Evolutionary conservation across 495 filamentous ascomycete genomes (phyloP).

Genomic region (Mytilinidion resinicola): DNA sequence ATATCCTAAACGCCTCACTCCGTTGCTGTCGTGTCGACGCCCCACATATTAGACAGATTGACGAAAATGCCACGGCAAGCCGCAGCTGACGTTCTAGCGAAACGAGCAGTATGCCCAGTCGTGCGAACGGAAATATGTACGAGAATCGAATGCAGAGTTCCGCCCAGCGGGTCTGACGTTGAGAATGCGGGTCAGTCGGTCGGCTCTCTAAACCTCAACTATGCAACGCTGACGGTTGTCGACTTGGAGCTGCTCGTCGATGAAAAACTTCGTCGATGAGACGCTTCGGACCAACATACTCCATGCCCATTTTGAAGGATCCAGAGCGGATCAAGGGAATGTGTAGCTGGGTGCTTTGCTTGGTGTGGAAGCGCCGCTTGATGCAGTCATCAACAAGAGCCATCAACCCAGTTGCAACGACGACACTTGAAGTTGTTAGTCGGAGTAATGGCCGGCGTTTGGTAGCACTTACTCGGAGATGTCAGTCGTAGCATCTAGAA

Average conservation of each 20-base stretch:
- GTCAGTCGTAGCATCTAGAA: conserved; percentile 64
- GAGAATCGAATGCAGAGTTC: conserved; percentile 15
- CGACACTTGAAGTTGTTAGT: conserved; percentile 53
- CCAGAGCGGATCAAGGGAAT: conserved; percentile 49
- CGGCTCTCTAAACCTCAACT: background rate
- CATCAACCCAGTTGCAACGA: conserved; percentile 85
- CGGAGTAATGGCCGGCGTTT: conserved; percentile 1
- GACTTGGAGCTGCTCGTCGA: conserved; percentile 29
- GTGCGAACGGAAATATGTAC: conserved; percentile 14
- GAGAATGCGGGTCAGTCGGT: background rate
- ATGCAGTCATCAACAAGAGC: conserved; percentile 91
- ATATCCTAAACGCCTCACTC: conserved; percentile 8
- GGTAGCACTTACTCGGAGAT: conserved; percentile 78
- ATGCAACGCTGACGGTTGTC: conserved; percentile 11
- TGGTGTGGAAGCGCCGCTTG: conserved; percentile 67
- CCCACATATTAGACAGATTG: background rate
- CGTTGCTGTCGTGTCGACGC: conserved; percentile 4
- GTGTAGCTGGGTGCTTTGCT: conserved; percentile 52
- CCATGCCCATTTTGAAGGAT: conserved; percentile 56
- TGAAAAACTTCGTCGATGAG: conserved; percentile 77
- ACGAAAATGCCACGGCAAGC: conserved; percentile 4
- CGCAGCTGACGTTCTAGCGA: background rate
- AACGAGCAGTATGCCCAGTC: conserved; percentile 10
- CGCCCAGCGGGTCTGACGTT: background rate
- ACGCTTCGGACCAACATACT: conserved; percentile 61